Evolutionary conservation across 305 asterid genomes (phyloP), one percentile per base, ranked within the genome.

Genomic region (Fraxinus dipetala): DNA sequence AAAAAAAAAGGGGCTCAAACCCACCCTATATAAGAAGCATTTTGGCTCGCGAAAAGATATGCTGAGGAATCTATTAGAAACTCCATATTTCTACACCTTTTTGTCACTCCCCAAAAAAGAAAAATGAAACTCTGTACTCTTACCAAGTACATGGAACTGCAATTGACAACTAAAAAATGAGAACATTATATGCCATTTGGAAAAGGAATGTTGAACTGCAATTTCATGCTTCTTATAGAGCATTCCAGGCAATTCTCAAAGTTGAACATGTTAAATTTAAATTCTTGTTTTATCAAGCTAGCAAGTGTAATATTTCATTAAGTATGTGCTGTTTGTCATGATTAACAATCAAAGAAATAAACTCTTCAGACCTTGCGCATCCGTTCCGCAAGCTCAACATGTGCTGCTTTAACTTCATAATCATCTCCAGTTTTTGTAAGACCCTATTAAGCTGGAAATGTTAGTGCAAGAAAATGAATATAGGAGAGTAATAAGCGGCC

Each of bases 321-420:
- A 65, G 45, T 14, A 75, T 14, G 75, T 28, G 72, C 35, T 28
- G 51, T 35, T 67, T 9, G 34, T 22, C 80, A 67, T 48, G 61
- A 48, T 48, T 20, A 72, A 69, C 48, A 78, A 79, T 72, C 63
- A 78, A 79, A 80, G 31, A 59, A 38, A 82, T 82, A 72, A 22
- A 65, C 76, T 51, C 51, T 83, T 79, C 92, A 77, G 82, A 92
- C 99, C 97, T 94, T 96, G 72, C 97, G 98, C 99, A 96, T 93
- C 77, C 99, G 90, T 84, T 96, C 98, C 2, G 98, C 99, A 78
- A 96, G 97, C 87, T 94, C 99, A 84, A 92, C 98, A 84, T 96
- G 99, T 76, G 98, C 99, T 82, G 99, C 82, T 89, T 96, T 96
- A 75, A 96, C 99, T 91, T 93, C 98, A 89, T 96, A 96, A 90